Percentiles rank a stretch among this genome's conserved stretches.
Evolutionary conservation across 495 filamentous ascomycete species (phyloP).

Genomic region (Annulohypoxylon stygium): DNA sequence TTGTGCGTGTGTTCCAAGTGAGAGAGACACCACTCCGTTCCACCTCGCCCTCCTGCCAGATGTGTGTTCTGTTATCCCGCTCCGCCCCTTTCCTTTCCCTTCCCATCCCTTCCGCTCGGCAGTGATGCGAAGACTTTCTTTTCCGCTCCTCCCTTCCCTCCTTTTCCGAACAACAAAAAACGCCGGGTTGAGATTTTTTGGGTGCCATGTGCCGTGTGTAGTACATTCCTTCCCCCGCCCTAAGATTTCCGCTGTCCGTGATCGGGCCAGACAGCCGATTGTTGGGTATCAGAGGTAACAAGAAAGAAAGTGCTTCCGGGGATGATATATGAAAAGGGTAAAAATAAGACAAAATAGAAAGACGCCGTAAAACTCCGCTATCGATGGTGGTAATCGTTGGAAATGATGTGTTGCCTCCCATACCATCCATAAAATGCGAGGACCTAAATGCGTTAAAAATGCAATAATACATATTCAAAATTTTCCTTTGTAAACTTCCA

Average conservation of each 20-base stretch:
- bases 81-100: background rate
- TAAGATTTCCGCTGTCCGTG: background rate
- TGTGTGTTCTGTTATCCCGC: background rate
- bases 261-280: background rate
- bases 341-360: background rate
- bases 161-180: slow-evolving; percentile 10
- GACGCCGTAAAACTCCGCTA: background rate
- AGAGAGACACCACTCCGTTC: background rate
- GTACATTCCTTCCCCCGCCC: background rate
- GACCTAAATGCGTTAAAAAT: background rate
- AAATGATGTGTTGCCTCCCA: background rate
- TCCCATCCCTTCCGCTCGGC: background rate
- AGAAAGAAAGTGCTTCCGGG: slow-evolving; percentile 1
- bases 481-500: no score
- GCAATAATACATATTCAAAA: background rate
- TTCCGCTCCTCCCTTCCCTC: background rate
- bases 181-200: slow-evolving; percentile 3
- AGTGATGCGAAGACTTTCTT: slow-evolving; percentile 17
- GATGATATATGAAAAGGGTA: background rate
- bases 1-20: background rate
- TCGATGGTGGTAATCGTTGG: slow-evolving; percentile 3
- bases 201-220: background rate
- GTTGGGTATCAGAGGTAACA: background rate
- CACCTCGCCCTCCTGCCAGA: background rate
- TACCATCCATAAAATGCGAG: background rate